phyloP scores from a whole-genome alignment of 2,329 filamentous ascomycete genomes.

The Aspergillus niger region DNA sequence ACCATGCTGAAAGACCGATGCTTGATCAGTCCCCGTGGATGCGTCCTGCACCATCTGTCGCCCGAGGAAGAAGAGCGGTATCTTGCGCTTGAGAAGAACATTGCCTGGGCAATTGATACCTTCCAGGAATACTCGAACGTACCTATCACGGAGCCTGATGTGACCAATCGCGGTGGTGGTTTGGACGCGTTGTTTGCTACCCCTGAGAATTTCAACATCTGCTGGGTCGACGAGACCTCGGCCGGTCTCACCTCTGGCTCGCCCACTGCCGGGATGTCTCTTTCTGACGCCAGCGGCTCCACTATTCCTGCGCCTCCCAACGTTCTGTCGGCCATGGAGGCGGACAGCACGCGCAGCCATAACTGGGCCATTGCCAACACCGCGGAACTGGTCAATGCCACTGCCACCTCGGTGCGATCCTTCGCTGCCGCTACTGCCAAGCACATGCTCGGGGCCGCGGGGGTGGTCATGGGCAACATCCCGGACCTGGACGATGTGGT shows the following conservation, averaged over 20 bases:
- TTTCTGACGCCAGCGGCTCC: conserved; percentile 26
- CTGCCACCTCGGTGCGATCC: conserved; percentile 37
- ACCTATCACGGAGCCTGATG: conserved; percentile 42
- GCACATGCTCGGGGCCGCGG: conserved; percentile 39
- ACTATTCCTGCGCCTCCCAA: conserved; percentile 35
- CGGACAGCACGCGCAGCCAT: conserved; percentile 41
- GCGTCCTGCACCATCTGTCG: conserved; percentile 47
- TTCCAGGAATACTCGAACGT: conserved; percentile 43
- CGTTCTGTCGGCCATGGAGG: conserved; percentile 42
- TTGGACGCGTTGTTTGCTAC: conserved; percentile 48
- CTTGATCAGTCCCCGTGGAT: conserved; percentile 49
- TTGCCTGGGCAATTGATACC: conserved; percentile 32
- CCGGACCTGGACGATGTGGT: conserved; percentile 44
- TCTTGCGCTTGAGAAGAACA: conserved; percentile 46
- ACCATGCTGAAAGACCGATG: conserved; percentile 44
- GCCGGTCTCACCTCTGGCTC: conserved; percentile 30
- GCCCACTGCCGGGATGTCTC: conserved; percentile 24
- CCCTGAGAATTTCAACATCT: conserved; percentile 49
- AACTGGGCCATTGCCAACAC: conserved; percentile 42
- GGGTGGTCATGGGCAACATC: conserved; percentile 33
- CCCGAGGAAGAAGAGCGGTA: conserved; percentile 50
- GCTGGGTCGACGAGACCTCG: conserved; percentile 45
- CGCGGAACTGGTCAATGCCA: conserved; percentile 38
- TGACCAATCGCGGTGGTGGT: conserved; percentile 48
- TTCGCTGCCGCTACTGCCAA: conserved; percentile 40